phyloP scores from a whole-genome alignment of 768 basidiomycete species.

The Cantharellus anzutake region DNA sequence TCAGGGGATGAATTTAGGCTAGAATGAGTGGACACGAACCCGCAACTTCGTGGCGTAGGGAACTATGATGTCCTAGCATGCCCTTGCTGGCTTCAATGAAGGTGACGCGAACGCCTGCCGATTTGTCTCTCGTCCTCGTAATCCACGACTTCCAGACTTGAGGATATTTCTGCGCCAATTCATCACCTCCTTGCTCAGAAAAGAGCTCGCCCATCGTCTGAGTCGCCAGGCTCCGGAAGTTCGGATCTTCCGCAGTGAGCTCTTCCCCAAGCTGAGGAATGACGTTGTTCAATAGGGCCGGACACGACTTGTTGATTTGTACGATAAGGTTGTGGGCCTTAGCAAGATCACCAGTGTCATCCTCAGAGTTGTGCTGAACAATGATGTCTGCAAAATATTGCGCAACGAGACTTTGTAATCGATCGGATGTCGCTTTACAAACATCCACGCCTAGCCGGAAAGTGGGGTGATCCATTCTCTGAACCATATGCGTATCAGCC shows the following conservation, averaged over 20 bases:
- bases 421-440: conserved; percentile 67
- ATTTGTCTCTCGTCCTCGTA: conserved; percentile 57
- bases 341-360: conserved; percentile 31
- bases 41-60: conserved; percentile 51
- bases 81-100: conserved; percentile 54
- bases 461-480: conserved; percentile 56
- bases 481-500: not conserved
- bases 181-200: conserved; percentile 48
- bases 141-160: conserved; percentile 77
- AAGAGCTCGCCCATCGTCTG: conserved; percentile 84
- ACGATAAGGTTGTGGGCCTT: conserved; percentile 76
- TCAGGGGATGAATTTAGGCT: no score
- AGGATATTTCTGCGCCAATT: conserved; percentile 64
- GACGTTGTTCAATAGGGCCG: conserved; percentile 68
- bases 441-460: conserved; percentile 72
- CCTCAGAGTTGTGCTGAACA: conserved; percentile 28
- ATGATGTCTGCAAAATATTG: conserved; percentile 84
- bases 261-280: conserved; percentile 89
- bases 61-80: conserved; percentile 44
- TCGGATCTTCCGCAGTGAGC: conserved; percentile 52
- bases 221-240: conserved; percentile 62
- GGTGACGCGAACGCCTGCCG: conserved; percentile 45
- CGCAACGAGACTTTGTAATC: conserved; percentile 42
- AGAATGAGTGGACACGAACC: conserved; percentile 24
- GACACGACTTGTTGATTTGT: conserved; percentile 60